Evolutionary conservation across 768 basidiomycete genomes (phyloP), one percentile per base, ranked within the genome.

Genomic region (Hygrophorus pudorinus): DNA sequence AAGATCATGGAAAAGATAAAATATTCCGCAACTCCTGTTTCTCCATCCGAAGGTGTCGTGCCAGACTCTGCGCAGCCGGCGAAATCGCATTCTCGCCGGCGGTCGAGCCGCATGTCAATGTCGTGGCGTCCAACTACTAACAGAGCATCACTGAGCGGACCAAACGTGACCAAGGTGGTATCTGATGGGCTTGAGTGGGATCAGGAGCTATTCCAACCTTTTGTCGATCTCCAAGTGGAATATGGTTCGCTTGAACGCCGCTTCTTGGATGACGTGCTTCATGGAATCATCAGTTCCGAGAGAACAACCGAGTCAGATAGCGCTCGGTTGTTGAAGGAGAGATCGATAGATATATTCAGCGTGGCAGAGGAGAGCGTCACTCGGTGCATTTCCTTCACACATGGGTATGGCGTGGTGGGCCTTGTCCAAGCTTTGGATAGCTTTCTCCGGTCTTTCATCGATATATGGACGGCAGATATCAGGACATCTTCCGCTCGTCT

Each of bases 141-240:
- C 41, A 57, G 64, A 13, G 53, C 57, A 12, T 42, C 62, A 4
- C 56, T 65, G 1, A 53, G 55, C 34, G 50, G 51, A n/a, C 18
- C 36, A 12, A 20, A 5, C 41, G 12, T 18, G 10, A 16, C 24
- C 12, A 48, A 36, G 12, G 13, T 33, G 14, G 13, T 45, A 10
- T 10, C 38, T 12, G 41, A 12, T 13, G 42, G 33, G 7, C 58
- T 75, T 51, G 80, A 82, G 46, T 98, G 96, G 96, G 91, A 97
- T 55, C 82, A 81, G 44, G 81, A 85, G 41, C 67, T 99, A 12
- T 96, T 92, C 58, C 91, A 93, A 57, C 90, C 94, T 2, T 98
- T 97, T 66, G 71, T 94, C 18, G 87, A 93, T 53, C 83, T 84
- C 49, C 94, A 98, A 53, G 68, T 78, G 13, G 85, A 93, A 44